Base-by-base conservation (phyloP, 2,329 filamentous ascomycete genomes). In the Cercospora zeae-maydis region DNA sequence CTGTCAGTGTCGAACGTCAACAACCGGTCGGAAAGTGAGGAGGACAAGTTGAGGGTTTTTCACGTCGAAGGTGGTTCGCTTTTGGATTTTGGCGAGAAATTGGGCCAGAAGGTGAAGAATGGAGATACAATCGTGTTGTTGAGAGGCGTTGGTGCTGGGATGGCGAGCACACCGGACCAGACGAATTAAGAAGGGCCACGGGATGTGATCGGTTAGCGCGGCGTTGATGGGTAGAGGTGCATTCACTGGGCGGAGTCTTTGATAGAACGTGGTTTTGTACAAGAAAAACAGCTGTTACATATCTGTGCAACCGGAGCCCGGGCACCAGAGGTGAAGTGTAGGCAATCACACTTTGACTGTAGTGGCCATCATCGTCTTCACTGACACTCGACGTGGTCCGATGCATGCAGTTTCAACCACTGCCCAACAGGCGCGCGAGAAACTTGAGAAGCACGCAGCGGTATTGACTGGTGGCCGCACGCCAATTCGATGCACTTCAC, bases 91-190 rank as follows among this genome's bases (percentile, higher is more conserved):
- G 87, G 84, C 24, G 93, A 97, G 77, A 93, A 93, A 80, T 81
- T 96, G 60, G 92, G 92, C 2, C 4, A 81, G 82, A 58, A 82
- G 30, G 80, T 96, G 63, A 85, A 86, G 67, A 93, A 85, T 69
- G 95, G 95, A 1, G 93, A 99, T 74, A 97, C 92, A 10, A 86
- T 99, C 67, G 92, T 98, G 24, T 75, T 99, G 71, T 72, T 99
- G 58, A 83, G 95, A 65, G 95, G 95, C 0, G 88, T 97, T 58
- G 92, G 92, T 0, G 85, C 88, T n/a, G 85, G 70, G 0, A 73
- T 73, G 73, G 73, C 70, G 27, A 67, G 63, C 57, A 71, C 73
- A 49, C 73, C 73, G 21, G 70, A 70, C 6, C 65, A 69, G 56
- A 69, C 63, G 57, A 57, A 45, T 45, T 71, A 27, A 51, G 3